Evolutionary conservation across 805 yeast species (phyloP).

Genomic region (Diddensiella santjacobensis): DNA sequence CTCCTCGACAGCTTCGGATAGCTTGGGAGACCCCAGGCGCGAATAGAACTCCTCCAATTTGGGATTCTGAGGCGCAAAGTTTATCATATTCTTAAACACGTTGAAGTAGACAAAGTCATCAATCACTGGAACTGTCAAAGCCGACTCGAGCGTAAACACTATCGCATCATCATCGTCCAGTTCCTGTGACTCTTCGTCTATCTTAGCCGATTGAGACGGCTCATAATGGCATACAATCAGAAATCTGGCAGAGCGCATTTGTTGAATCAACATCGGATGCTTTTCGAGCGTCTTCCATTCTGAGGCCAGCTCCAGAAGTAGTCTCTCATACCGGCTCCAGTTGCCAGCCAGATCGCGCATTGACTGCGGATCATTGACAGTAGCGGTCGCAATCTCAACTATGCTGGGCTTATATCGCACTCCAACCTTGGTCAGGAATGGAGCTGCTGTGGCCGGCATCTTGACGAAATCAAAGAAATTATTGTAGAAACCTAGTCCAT

Average conservation of each 20-base stretch:
- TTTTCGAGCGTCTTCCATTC: constrained; percentile 22
- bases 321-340: constrained; percentile 22
- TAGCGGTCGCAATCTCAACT: constrained; percentile 29
- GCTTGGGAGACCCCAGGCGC: constrained; percentile 29
- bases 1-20: constrained; percentile 30
- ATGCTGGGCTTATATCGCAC: constrained; percentile 33
- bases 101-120: constrained; percentile 37
- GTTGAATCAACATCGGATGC: constrained; percentile 16
- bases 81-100: constrained; percentile 31
- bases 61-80: constrained; percentile 35
- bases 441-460: constrained; percentile 24
- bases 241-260: constrained; percentile 29
- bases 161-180: constrained; percentile 18
- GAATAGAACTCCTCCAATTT: constrained; percentile 31
- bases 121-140: constrained; percentile 32
- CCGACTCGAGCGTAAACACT: constrained; percentile 25
- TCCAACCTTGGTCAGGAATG: constrained; percentile 34
- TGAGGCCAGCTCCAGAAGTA: constrained; percentile 22
- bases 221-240: constrained; percentile 27
- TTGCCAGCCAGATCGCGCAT: constrained; percentile 27
- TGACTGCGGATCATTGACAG: constrained; percentile 26
- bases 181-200: constrained; percentile 15
- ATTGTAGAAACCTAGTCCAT: constrained; percentile 16
- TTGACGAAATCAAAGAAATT: constrained; percentile 29
- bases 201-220: not conserved